These are phyloP conservation scores for Russula earlei DNA, from an alignment of 768 basidiomycete species.

Conservation along the genomic window DNA sequence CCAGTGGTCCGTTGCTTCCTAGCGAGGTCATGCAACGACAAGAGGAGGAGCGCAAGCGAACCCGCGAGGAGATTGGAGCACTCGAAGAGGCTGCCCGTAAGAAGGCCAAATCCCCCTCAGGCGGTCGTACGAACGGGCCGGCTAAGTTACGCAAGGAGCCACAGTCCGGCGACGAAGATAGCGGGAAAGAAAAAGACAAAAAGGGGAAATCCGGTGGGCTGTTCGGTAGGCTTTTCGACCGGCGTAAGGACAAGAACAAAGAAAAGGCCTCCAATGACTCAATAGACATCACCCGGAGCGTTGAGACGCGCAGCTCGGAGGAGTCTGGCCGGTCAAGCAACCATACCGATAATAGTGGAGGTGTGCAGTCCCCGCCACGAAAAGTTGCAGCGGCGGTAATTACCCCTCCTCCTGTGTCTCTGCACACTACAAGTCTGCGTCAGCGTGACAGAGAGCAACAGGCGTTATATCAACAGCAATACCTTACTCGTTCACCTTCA, in stretches of 20 bases:
- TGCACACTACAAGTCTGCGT: conserved; percentile 59
- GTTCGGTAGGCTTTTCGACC: conserved; percentile 65
- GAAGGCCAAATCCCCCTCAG: conserved; percentile 31
- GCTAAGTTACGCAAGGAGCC: conserved; percentile 39
- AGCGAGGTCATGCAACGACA: conserved; percentile 37
- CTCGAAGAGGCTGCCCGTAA: conserved; percentile 38
- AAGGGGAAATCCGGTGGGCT: conserved; percentile 61
- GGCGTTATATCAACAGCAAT: conserved; percentile 70
- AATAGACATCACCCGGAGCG: conserved; percentile 33
- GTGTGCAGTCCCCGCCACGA: conserved; percentile 23
- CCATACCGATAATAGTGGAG: conserved; percentile 20
- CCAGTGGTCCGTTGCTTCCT: conserved; percentile 27
- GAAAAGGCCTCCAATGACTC: conserved; percentile 38
- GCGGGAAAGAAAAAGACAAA: conserved; percentile 43
- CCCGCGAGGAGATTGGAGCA: conserved; percentile 40
- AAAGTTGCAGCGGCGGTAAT: conserved; percentile 28
- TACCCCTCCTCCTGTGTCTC: conserved; percentile 38
- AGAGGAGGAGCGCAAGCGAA: conserved; percentile 45
- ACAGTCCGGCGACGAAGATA: conserved; percentile 33
- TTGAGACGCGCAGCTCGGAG: conserved; percentile 39
- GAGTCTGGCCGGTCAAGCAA: conserved; percentile 52
- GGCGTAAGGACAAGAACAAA: conserved; percentile 69
- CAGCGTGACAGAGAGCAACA: conserved; percentile 87
- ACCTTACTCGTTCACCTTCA: conserved; percentile 79
- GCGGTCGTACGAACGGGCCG: conserved; percentile 7